A percentile compares a stretch with the other conserved stretches of the same genome.
Evolutionary conservation across 768 basidiomycete species (phyloP).

Genomic region (Ramaria rubella): DNA sequence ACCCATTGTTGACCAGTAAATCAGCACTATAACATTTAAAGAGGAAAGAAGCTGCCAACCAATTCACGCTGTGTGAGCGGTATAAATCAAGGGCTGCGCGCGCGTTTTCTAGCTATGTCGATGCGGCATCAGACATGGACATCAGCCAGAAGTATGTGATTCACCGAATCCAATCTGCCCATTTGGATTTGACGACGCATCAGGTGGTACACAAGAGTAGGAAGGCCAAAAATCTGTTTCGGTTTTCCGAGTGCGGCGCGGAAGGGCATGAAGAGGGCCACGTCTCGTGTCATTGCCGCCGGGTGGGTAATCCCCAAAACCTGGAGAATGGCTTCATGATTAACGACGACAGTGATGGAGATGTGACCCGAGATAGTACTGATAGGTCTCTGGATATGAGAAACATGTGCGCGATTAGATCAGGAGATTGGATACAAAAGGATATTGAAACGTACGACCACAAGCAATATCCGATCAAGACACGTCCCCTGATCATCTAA

Average conservation of each 20-base stretch:
- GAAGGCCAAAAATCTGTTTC: constrained; percentile 64
- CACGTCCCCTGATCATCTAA: background rate
- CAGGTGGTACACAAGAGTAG: constrained; percentile 75
- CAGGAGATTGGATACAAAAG: background rate
- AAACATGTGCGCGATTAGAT: background rate
- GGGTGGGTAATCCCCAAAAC: constrained; percentile 78
- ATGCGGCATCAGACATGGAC: constrained; percentile 7
- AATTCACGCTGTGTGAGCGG: constrained; percentile 51
- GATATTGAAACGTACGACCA: background rate
- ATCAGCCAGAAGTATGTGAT: constrained; percentile 22
- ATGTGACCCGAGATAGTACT: background rate
- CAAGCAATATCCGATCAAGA: constrained; percentile 1
- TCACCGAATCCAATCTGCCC: constrained; percentile 63
- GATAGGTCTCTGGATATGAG: background rate
- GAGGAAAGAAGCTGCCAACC: background rate
- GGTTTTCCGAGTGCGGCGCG: constrained; percentile 61
- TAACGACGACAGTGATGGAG: background rate
- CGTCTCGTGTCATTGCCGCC: constrained; percentile 36
- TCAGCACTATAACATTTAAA: background rate
- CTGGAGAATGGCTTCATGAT: constrained; percentile 24
- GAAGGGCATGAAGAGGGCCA: constrained; percentile 65
- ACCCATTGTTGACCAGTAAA: background rate
- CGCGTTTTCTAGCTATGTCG: constrained; percentile 65
- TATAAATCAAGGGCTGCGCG: constrained; percentile 49
- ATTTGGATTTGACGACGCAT: constrained; percentile 76